Conservation (phyloP, 2,329 filamentous ascomycete species). For the Xenoacremonium recifei region DNA sequence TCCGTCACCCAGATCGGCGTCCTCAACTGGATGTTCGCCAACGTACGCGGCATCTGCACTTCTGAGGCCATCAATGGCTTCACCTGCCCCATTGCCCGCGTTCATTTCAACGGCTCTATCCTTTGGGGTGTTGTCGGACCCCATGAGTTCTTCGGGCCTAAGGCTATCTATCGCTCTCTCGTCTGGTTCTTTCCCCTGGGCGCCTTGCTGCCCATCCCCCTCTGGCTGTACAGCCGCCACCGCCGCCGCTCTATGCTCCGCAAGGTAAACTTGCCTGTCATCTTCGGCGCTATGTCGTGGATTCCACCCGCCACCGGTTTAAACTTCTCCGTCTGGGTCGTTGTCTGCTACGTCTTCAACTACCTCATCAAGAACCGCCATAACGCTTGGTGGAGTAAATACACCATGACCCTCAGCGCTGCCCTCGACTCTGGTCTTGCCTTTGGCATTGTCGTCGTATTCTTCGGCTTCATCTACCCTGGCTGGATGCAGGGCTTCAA, state of each 20-base stretch:
- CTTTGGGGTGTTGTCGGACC: constrained; percentile 89
- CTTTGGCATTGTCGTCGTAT: constrained; percentile 78
- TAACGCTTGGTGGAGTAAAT: constrained; percentile 83
- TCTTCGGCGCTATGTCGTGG: constrained; percentile 82
- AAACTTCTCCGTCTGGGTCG: constrained; percentile 84
- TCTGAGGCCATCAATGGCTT: constrained; percentile 80
- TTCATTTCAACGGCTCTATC: constrained; percentile 88
- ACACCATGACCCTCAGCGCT: constrained; percentile 84
- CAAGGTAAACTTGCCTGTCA: constrained; percentile 77
- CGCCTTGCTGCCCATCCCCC: constrained; percentile 67
- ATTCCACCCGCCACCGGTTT: constrained; percentile 84
- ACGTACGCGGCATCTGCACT: constrained; percentile 77
- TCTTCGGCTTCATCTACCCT: constrained; percentile 84
- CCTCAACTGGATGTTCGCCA: constrained; percentile 85
- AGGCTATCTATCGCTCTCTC: constrained; percentile 71
- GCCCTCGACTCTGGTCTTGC: constrained; percentile 81
- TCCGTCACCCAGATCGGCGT: constrained; percentile 80
- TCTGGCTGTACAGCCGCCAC: constrained; percentile 69
- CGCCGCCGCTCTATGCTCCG: constrained; percentile 62
- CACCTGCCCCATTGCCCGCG: constrained; percentile 81
- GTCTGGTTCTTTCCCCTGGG: constrained; percentile 83
- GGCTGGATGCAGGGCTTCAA: constrained; percentile 70
- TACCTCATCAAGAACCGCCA: constrained; percentile 68
- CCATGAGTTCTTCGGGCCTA: constrained; percentile 74
- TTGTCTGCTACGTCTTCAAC: constrained; percentile 86